These are phyloP conservation scores for Triticum turgidum DNA, from an alignment of 176 grass and related monocot species.

Conservation along the genomic window DNA sequence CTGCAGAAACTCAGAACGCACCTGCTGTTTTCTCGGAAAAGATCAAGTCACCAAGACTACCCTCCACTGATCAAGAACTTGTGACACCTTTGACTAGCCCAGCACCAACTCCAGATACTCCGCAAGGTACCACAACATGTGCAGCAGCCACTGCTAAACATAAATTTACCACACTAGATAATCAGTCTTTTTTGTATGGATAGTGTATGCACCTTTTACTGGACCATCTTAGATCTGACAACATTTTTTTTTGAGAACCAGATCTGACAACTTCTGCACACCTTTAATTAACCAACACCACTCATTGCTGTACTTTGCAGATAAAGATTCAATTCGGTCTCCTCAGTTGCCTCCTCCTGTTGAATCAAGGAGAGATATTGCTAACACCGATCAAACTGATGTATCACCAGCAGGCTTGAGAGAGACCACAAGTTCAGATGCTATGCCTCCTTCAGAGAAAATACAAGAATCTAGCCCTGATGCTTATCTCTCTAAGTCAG, in stretches of 20 bases:
- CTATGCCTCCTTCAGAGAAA: background rate
- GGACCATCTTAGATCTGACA: background rate
- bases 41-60: background rate
- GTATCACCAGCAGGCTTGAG: background rate
- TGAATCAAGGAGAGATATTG: background rate
- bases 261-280: background rate
- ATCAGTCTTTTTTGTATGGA: background rate
- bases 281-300: background rate
- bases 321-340: background rate
- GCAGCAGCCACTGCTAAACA: background rate
- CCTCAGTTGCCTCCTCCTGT: background rate
- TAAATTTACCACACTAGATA: background rate
- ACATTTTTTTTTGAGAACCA: background rate
- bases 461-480: background rate
- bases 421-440: background rate
- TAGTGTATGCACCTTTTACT: background rate
- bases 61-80: background rate
- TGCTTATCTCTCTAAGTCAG: background rate
- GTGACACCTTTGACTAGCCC: background rate
- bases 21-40: background rate
- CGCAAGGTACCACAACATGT: slow-evolving; percentile 5
- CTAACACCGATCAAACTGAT: background rate
- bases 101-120: background rate
- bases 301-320: background rate
- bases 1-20: background rate